Percentiles rank a stretch among this genome's conserved stretches.
These are phyloP conservation scores for Polyplosphaeria fusca DNA, from an alignment of 495 filamentous ascomycete species.

Conservation along the genomic window DNA sequence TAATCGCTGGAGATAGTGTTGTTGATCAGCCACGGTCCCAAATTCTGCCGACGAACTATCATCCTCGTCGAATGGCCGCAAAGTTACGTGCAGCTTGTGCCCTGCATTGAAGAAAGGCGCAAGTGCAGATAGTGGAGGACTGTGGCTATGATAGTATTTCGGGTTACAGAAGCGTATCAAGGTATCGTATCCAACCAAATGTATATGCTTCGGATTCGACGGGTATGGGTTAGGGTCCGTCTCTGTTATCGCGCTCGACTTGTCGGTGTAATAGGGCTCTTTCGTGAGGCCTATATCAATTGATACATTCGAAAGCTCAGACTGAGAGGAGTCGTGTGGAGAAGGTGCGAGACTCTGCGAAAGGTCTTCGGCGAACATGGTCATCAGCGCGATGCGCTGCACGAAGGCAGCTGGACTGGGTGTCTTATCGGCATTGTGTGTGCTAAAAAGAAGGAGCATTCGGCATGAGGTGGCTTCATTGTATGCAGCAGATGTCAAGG, in stretches of 20 bases:
- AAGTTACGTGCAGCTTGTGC: conserved; percentile 68
- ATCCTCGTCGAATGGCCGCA: conserved; percentile 54
- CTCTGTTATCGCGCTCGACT: conserved; percentile 63
- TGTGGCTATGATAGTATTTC: conserved; percentile 72
- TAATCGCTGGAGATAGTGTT: conserved; percentile 38
- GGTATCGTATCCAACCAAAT: conserved; percentile 86
- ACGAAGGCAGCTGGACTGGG: conserved; percentile 78
- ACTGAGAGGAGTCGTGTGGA: background rate
- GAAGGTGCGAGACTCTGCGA: background rate
- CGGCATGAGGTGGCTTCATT: conserved; percentile 44
- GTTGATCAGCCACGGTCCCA: conserved; percentile 40
- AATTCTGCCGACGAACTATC: conserved; percentile 32
- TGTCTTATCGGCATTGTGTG: conserved; percentile 92
- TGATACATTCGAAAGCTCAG: conserved; percentile 1
- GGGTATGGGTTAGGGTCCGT: conserved; percentile 50
- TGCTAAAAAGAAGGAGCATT: conserved; percentile 77
- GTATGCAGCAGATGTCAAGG: conserved; percentile 47
- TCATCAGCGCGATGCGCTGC: conserved; percentile 84
- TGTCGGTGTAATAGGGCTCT: conserved; percentile 81
- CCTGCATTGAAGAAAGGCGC: conserved; percentile 63
- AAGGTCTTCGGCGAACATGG: conserved; percentile 68
- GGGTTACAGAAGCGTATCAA: conserved; percentile 75
- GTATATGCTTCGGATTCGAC: conserved; percentile 58
- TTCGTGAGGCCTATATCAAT: conserved; percentile 82
- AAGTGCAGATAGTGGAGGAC: conserved; percentile 53